Conservation (phyloP, 73 alveolate genomes). For the Paramecium biaurelia region DNA sequence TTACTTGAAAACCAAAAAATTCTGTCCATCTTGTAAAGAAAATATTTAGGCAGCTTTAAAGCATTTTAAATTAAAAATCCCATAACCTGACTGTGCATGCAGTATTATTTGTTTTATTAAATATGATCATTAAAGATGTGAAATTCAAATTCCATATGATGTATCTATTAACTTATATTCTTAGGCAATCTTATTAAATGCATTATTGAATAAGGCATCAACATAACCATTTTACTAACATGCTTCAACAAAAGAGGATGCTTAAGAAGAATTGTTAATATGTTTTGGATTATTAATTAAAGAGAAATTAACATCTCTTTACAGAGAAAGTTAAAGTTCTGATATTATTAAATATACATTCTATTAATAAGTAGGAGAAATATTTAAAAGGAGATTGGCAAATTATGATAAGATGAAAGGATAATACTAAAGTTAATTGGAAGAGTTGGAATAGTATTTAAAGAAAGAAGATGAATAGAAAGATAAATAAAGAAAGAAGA, state of each 20-base stretch:
- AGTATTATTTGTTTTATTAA: background rate
- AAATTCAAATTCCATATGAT: conserved; percentile 5
- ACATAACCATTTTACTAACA: conserved; percentile 24
- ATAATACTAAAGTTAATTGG: background rate
- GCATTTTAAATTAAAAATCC: background rate
- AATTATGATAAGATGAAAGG: background rate
- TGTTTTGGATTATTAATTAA: background rate
- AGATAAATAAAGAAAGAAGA: background rate
- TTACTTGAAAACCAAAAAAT: conserved; percentile 1
- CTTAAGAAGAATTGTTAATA: conserved; percentile 12
- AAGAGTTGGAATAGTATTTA: background rate
- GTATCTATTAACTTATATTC: background rate
- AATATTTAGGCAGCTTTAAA: background rate
- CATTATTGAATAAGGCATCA: background rate
- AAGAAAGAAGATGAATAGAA: background rate
- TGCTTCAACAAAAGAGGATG: conserved; percentile 41
- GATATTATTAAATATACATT: background rate
- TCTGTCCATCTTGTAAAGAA: conserved; percentile 13
- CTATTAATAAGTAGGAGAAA: background rate
- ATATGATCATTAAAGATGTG: background rate
- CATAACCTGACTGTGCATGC: background rate
- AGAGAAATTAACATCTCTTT: background rate
- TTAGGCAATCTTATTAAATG: background rate
- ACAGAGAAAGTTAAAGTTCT: background rate
- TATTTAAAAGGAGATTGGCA: background rate